phyloP scores from a whole-genome alignment of 495 filamentous ascomycete genomes.

The Geopyxis carbonaria region DNA sequence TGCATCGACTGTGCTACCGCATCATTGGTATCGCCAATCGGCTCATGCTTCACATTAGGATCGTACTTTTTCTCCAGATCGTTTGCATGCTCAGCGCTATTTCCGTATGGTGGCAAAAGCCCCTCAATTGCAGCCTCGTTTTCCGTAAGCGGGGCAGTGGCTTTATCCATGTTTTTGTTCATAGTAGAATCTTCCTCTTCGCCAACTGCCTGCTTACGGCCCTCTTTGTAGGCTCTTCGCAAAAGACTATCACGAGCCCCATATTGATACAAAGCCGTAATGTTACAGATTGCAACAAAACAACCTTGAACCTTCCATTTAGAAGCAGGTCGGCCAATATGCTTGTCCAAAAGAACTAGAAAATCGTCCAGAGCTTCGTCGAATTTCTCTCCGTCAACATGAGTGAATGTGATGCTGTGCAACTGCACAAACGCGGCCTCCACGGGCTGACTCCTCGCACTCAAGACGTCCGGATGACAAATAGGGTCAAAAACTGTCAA shows the following conservation, averaged over 20 bases:
- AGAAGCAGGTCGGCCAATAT: conserved; percentile 31
- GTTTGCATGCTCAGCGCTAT: conserved; percentile 18
- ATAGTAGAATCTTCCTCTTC: conserved; percentile 8
- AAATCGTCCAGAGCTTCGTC: conserved; percentile 29
- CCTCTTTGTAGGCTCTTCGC: conserved; percentile 22
- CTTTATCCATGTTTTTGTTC: conserved; percentile 11
- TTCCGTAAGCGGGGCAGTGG: not conserved
- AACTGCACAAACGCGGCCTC: conserved; percentile 36
- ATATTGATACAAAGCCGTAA: conserved; percentile 46
- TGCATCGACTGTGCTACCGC: conserved; percentile 6
- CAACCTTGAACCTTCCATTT: conserved; percentile 39
- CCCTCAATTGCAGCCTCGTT: conserved; percentile 16
- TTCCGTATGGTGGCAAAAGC: conserved; percentile 20
- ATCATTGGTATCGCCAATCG: not conserved
- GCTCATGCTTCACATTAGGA: no score
- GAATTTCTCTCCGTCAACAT: conserved; percentile 30
- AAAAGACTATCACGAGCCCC: conserved; percentile 34
- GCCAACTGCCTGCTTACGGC: conserved; percentile 3
- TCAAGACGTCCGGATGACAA: conserved; percentile 26
- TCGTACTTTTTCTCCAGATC: conserved; percentile 8
- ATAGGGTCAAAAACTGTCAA: conserved; percentile 44
- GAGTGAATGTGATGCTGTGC: conserved; percentile 41
- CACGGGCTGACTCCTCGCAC: conserved; percentile 7
- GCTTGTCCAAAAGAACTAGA: conserved; percentile 31
- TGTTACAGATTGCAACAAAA: conserved; percentile 41